A percentile compares a stretch with the other conserved stretches of the same genome.
Conservation (phyloP, 2,329 filamentous ascomycete genomes). For the Curvularia verruculosa region DNA sequence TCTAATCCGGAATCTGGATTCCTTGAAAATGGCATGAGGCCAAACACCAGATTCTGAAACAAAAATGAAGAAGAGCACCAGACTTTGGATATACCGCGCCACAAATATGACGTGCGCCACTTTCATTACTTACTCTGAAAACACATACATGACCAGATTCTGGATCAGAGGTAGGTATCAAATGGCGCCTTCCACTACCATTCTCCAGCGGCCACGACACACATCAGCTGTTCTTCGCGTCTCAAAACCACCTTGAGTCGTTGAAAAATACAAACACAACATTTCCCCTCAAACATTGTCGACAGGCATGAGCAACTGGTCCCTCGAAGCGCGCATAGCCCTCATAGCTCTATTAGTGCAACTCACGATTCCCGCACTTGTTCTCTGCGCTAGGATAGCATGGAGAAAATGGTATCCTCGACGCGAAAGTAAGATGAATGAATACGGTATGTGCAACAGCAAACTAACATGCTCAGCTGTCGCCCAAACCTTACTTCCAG, state of each 20-base stretch:
- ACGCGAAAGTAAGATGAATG: background rate
- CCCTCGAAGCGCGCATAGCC: constrained; percentile 7
- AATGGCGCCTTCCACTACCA: background rate
- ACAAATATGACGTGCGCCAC: too few species aligned
- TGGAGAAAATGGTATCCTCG: background rate
- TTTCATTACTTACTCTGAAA: too few species aligned
- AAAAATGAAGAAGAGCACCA: background rate
- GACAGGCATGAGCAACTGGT: background rate
- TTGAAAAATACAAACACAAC: background rate
- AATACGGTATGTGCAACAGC: background rate
- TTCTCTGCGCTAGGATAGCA: background rate
- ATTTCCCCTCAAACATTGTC: background rate
- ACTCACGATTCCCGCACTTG: background rate
- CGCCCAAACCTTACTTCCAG: background rate
- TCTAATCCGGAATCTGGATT: background rate
- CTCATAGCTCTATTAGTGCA: constrained; percentile 5
- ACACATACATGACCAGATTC: background rate
- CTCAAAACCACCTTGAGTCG: background rate
- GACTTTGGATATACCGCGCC: background rate
- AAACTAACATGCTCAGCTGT: background rate
- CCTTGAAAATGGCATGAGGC: background rate
- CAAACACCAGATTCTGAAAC: background rate
- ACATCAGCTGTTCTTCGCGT: background rate
- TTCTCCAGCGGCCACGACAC: background rate
- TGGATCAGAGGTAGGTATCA: background rate